Conservation (phyloP, 169 alveolate species). For the Cryptosporidium meleagridis region DNA sequence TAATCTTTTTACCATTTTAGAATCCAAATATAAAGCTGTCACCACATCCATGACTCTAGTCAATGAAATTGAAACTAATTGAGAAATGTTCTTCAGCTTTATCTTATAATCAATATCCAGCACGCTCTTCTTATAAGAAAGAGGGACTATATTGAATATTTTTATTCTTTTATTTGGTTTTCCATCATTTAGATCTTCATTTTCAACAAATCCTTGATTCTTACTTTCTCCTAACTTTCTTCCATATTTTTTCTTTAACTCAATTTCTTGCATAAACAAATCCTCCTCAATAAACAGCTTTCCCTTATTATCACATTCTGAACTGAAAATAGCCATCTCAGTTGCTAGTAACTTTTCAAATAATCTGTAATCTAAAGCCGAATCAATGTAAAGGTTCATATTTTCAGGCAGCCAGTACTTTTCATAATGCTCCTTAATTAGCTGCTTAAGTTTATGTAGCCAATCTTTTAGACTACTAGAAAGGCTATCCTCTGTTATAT, state of each 20-base stretch:
- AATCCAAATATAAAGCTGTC: neutral
- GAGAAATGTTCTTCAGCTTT: slow-evolving; percentile 11
- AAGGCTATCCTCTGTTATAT: neutral
- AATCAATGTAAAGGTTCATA: slow-evolving; percentile 43
- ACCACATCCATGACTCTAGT: slow-evolving; percentile 62
- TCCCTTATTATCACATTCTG: neutral
- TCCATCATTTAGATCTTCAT: neutral
- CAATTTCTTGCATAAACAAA: neutral
- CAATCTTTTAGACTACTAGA: neutral
- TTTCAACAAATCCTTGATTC: neutral
- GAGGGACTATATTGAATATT: slow-evolving; percentile 40
- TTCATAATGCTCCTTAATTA: slow-evolving; percentile 12
- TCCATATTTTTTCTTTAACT: neutral
- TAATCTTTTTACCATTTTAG: slow-evolving; percentile 1
- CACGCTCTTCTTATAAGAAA: slow-evolving; percentile 12
- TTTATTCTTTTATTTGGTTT: neutral
- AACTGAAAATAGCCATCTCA: neutral
- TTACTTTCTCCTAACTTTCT: neutral
- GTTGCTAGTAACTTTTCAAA: slow-evolving; percentile 18
- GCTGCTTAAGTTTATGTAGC: neutral
- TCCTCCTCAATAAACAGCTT: neutral
- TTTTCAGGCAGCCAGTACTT: slow-evolving; percentile 44
- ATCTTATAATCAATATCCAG: slow-evolving; percentile 37
- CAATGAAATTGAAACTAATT: slow-evolving; percentile 8
- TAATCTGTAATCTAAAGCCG: slow-evolving; percentile 11